Evolutionary conservation across 768 basidiomycete species (phyloP).

Genomic region (Leucocoprinus birnbaumii): DNA sequence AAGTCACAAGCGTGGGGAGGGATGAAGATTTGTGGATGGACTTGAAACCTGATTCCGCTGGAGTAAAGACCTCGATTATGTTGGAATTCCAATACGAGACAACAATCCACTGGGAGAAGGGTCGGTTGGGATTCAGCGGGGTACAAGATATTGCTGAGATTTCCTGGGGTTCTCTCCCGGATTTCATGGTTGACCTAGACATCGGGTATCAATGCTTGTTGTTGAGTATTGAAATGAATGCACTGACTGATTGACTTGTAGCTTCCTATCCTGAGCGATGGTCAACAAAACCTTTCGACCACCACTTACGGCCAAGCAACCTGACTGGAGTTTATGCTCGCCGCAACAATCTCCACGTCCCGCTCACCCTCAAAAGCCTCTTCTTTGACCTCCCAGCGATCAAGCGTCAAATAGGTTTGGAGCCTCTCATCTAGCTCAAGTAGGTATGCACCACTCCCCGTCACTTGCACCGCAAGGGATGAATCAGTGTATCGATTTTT

Average conservation of each 20-base stretch:
- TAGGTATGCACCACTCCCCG: slow-evolving; percentile 49
- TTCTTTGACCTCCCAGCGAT: slow-evolving; percentile 30
- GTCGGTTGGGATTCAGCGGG: slow-evolving; percentile 45
- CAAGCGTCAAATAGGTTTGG: slow-evolving; percentile 36
- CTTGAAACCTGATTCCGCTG: slow-evolving; percentile 20
- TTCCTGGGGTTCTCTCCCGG: slow-evolving; percentile 32
- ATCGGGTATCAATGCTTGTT: too few relatives aligned
- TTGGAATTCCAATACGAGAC: slow-evolving; percentile 81
- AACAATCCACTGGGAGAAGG: slow-evolving; percentile 46
- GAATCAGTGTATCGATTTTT: slow-evolving; percentile 39
- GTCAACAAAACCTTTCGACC: slow-evolving; percentile 52
- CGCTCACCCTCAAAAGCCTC: not conserved
- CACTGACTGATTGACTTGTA: slow-evolving; percentile 19
- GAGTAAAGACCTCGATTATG: slow-evolving; percentile 51
- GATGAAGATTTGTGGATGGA: slow-evolving; percentile 32
- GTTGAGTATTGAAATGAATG: not conserved
- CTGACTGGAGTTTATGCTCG: slow-evolving; percentile 68
- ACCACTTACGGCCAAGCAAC: slow-evolving; percentile 57
- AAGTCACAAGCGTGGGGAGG: slow-evolving; percentile 44
- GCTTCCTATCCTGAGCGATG: slow-evolving; percentile 33
- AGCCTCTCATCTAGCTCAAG: slow-evolving; percentile 51
- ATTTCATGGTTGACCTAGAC: not conserved
- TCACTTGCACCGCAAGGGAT: slow-evolving; percentile 70
- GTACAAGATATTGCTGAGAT: slow-evolving; percentile 71
- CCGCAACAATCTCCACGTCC: slow-evolving; percentile 55